These are phyloP conservation scores for Bimuria novae-zelandiae DNA, from an alignment of 2,329 filamentous ascomycete species.

Conservation along the genomic window DNA sequence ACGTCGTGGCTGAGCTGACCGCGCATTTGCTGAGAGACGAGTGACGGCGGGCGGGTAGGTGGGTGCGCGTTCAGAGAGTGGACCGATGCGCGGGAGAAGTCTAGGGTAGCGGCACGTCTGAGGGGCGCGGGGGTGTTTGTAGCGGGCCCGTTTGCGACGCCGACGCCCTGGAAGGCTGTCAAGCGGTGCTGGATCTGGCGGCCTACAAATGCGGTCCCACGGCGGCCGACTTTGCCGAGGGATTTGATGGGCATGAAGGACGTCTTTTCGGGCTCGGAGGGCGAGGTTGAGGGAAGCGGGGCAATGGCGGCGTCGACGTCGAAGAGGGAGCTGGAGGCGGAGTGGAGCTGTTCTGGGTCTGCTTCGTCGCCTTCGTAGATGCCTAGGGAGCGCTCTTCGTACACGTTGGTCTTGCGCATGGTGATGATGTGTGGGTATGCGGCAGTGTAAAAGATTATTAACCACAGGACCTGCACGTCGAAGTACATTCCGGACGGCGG, in stretches of 20 bases:
- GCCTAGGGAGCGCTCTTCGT: conserved; percentile 24
- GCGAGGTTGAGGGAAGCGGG: conserved; percentile 11
- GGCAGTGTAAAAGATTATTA: conserved; percentile 27
- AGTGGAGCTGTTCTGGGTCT: conserved; percentile 27
- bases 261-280: conserved; percentile 11
- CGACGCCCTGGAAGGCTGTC: conserved; percentile 28
- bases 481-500: conserved; percentile 25
- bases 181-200: conserved; percentile 26
- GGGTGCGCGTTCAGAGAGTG: conserved; percentile 23
- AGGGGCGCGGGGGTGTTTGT: conserved; percentile 13
- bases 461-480: conserved; percentile 27
- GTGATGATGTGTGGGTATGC: conserved; percentile 30
- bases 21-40: conserved; percentile 27
- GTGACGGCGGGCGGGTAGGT: conserved; percentile 20
- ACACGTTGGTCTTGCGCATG: conserved; percentile 29
- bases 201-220: conserved; percentile 26
- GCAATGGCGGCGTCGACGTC: conserved; percentile 20
- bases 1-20: conserved; percentile 30
- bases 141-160: conserved; percentile 18
- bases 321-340: conserved; percentile 25
- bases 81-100: conserved; percentile 23
- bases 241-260: conserved; percentile 12
- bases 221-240: conserved; percentile 15
- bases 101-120: conserved; percentile 18
- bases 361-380: conserved; percentile 27